Evolutionary conservation across 116 monocot genomes (phyloP), one percentile per base, ranked within the genome.

Genomic region (Dioscorea cayenensis): DNA sequence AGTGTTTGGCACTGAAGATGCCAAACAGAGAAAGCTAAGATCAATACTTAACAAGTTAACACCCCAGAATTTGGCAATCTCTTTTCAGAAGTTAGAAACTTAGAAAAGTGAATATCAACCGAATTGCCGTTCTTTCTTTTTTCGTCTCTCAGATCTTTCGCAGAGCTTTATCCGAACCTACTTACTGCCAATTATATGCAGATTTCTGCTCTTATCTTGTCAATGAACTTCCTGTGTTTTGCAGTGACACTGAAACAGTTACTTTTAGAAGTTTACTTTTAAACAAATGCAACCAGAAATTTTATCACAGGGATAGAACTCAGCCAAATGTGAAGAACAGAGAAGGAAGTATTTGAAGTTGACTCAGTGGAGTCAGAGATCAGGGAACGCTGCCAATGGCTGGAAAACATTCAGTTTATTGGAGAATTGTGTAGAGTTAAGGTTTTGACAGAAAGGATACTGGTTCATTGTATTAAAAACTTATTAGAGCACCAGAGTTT

Each of bases 181-280:
- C 90, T 20, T 90, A 84, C 68, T 90, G 90, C 76, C 81, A 81
- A 66, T 81, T 90, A 84, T 90, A 90, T 77, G 86, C 86, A 23
- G 72, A 82, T 74, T 83, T 90, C 51, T 86, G 86, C 36, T 64
- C 20, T 11, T 74, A 81, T 67, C 72, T 86, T 60, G 73, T 77
- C 65, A 13, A 14, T 51, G 84, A 49, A 35, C 74, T 90, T 38
- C 90, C 84, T 36, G 78, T 80, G 36, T 77, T 90, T 55, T 49
- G 14, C 21, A 74, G 78, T 63, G 79, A 86, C 25, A 78, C 76
- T 79, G 76, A 84, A 77, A 76, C 70, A 63, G 81, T 90, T 68
- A 86, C 90, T 16, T 90, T 90, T 68, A 86, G 67, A 67, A 78
- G 82, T 69, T 32, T 90, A 36, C 79, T 90, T 75, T 58, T 90